These are phyloP conservation scores for Tylopilus subfusipes DNA, from an alignment of 768 basidiomycete genomes.

Conservation along the genomic window DNA sequence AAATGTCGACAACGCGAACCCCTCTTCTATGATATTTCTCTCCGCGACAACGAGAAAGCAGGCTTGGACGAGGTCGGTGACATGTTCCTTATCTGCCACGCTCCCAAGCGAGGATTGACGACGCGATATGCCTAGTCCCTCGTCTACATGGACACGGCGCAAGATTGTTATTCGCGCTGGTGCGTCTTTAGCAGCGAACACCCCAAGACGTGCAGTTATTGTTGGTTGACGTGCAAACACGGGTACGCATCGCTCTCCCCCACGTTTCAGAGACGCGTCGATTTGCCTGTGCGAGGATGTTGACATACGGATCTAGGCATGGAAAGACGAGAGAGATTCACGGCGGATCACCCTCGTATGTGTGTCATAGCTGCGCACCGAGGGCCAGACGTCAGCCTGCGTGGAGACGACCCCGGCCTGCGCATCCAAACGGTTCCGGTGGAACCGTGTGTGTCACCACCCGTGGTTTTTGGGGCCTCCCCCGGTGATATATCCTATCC, in stretches of 20 bases:
- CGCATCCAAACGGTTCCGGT: constrained; percentile 4
- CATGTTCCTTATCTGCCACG: background rate
- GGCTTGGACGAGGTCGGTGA: constrained; percentile 18
- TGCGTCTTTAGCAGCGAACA: constrained; percentile 32
- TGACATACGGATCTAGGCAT: constrained; percentile 16
- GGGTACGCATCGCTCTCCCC: constrained; percentile 11
- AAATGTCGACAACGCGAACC: constrained; percentile 26
- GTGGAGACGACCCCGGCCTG: constrained; percentile 21
- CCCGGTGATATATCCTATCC: no score
- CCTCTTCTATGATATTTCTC: constrained; percentile 21
- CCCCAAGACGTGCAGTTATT: constrained; percentile 20
- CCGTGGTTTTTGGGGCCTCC: constrained; percentile 7
- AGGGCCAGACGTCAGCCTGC: constrained; percentile 16
- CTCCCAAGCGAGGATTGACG: background rate
- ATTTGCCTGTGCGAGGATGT: background rate
- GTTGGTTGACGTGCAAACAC: constrained; percentile 30
- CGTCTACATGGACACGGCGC: constrained; percentile 29
- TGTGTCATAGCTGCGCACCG: constrained; percentile 26
- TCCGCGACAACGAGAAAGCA: constrained; percentile 17
- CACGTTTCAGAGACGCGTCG: background rate
- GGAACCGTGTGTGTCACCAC: background rate
- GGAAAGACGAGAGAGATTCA: constrained; percentile 30
- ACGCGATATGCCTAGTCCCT: constrained; percentile 4
- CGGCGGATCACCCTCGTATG: constrained; percentile 30
- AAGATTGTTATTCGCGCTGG: constrained; percentile 31